A percentile compares a stretch with the other conserved stretches of the same genome.
These are phyloP conservation scores for Corynespora cassiicola DNA, from an alignment of 2,329 filamentous ascomycete genomes.

Conservation along the genomic window DNA sequence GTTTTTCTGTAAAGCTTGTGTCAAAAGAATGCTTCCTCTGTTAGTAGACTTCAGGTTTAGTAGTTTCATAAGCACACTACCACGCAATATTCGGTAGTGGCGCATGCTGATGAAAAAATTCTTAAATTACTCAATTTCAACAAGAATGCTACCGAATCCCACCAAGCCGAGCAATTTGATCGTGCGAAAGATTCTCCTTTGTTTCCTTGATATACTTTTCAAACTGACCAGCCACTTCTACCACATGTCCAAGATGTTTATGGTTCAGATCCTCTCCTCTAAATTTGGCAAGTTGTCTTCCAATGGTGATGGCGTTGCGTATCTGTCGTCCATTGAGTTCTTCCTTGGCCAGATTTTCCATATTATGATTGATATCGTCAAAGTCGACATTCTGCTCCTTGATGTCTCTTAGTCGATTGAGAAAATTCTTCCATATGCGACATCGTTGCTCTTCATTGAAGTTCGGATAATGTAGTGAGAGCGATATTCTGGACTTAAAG, in stretches of 20 bases:
- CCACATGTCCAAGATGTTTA: constrained; percentile 11
- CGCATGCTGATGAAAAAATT: too few relatives aligned
- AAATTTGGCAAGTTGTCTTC: constrained; percentile 23
- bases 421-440: constrained; percentile 47
- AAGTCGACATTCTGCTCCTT: constrained; percentile 12
- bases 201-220: too few relatives aligned
- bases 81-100: too few relatives aligned
- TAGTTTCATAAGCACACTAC: too few relatives aligned
- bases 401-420: constrained; percentile 5
- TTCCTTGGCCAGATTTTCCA: constrained; percentile 38
- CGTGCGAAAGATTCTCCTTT: too few relatives aligned
- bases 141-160: too few relatives aligned
- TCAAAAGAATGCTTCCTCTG: too few relatives aligned
- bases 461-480: constrained; percentile 54
- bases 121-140: too few relatives aligned
- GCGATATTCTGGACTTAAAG: constrained; percentile 42
- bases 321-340: constrained; percentile 57
- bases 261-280: constrained; percentile 12
- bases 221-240: constrained; percentile 17
- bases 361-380: constrained; percentile 8
- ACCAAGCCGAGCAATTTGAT: too few relatives aligned
- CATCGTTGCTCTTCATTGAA: constrained; percentile 48
- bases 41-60: too few relatives aligned
- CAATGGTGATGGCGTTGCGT: constrained; percentile 45
- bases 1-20: too few relatives aligned